Evolutionary conservation across 2,329 filamentous ascomycete species (phyloP).

Genomic region (Ophiostoma ips): DNA sequence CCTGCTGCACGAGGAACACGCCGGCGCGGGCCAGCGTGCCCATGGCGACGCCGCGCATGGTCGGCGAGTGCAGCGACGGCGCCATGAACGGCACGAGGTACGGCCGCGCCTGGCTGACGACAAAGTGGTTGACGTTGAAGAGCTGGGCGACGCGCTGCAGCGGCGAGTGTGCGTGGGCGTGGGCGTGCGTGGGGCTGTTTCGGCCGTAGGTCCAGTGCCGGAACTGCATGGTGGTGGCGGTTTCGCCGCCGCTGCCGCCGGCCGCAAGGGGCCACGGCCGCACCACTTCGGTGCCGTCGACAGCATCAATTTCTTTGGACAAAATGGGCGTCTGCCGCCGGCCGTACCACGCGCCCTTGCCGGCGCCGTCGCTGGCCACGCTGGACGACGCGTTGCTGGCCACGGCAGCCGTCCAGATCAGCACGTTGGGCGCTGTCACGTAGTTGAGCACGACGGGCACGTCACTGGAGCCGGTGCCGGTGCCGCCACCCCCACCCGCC

Average conservation of each 20-base stretch:
- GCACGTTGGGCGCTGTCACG: constrained; percentile 82
- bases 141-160: constrained; percentile 63
- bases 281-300: constrained; percentile 46
- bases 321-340: constrained; percentile 51
- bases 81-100: constrained; percentile 56
- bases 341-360: constrained; percentile 42
- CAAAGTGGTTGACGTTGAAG: constrained; percentile 91
- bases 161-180: constrained; percentile 30
- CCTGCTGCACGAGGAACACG: constrained; percentile 5
- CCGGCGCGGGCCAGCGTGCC: constrained; percentile 44
- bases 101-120: constrained; percentile 81
- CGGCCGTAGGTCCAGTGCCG: constrained; percentile 50
- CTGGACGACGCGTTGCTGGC: constrained; percentile 54
- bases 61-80: constrained; percentile 68
- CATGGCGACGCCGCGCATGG: constrained; percentile 28
- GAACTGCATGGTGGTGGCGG: constrained; percentile 46
- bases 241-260: too few relatives aligned
- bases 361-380: constrained; percentile 1
- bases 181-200: constrained; percentile 44
- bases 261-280: constrained; percentile 61
- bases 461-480: constrained; percentile 38
- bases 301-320: constrained; percentile 51
- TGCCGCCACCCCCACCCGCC: too few relatives aligned
- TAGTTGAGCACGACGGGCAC: constrained; percentile 83
- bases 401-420: constrained; percentile 69